Base-by-base conservation (phyloP, 306 rosid species). In the Cicer judaicum region DNA sequence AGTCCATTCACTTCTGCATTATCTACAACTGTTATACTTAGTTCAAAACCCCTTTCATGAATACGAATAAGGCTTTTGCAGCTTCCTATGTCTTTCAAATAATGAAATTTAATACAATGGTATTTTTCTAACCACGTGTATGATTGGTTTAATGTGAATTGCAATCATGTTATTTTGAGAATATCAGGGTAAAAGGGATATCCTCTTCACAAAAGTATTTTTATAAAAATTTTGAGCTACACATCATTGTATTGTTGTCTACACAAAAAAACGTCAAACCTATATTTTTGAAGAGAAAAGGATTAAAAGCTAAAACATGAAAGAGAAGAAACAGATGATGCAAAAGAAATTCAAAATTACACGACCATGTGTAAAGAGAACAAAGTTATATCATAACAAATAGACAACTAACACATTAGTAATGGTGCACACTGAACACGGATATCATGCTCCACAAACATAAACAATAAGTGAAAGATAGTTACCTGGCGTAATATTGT, bases 401-500 rank as follows among this genome's bases (percentile, higher is more conserved):
- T 3, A 56, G 57, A 15, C 56, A 39, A 60, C 15, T 3, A 52
- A 56, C 67, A 49, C 44, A 50, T 29, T 76, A 21, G 60, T 34
- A 60, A 60, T 24, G 65, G 42, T 13, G 15, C 65, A 60, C 46
- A 6, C 36, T 52, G 16, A 21, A 8, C 24, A 39, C 10, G 55
- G 19, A 74, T 19, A 63, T 44, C 70, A 70, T 41, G 61, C 53
- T 70, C 53, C 76, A 69, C 41, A 74, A 74, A 57, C 24, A 40
- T 48, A 9, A 57, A 18, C 14, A 34, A 38, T 15, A 70, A 68
- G 70, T n/a, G 56, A 43, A 61, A 5, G 54, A 63, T 59, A 53
- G 69, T 78, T 79, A 68, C 98, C 95, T 91, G 98, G 59, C 87
- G 90, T 83, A 93, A 82, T 76, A 93, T 89, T 55, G 96, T 79